These are phyloP conservation scores for Serendipita sp. DNA, from an alignment of 768 basidiomycete species.

Conservation along the genomic window DNA sequence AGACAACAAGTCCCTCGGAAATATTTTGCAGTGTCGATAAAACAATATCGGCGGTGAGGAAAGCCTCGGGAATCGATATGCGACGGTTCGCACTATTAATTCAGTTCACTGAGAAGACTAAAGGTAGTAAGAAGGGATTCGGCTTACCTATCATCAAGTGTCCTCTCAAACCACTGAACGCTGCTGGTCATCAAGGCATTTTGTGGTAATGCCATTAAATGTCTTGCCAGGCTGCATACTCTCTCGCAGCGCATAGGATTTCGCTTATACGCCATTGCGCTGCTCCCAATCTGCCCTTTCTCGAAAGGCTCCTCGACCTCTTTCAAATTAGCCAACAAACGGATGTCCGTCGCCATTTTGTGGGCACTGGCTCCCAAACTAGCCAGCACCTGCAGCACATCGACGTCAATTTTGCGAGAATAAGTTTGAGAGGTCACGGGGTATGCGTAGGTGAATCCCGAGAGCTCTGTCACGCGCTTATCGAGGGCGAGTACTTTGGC, in stretches of 20 bases:
- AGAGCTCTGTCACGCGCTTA: conserved; percentile 72
- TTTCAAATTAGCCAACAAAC: conserved; percentile 89
- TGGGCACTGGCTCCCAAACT: conserved; percentile 86
- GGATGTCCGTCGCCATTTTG: conserved; percentile 92
- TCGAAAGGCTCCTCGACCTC: conserved; percentile 99
- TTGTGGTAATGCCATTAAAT: conserved; percentile 90
- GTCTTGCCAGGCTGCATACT: conserved; percentile 88
- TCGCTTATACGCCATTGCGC: conserved; percentile 97
- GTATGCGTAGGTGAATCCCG: conserved; percentile 86
- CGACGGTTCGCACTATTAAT: conserved; percentile 74
- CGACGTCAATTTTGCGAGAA: conserved; percentile 91
- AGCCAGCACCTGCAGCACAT: conserved; percentile 79
- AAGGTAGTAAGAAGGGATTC: background rate
- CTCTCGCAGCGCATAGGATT: conserved; percentile 99
- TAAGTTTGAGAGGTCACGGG: conserved; percentile 98
- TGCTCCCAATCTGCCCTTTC: conserved; percentile 95
- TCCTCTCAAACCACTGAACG: conserved; percentile 98
- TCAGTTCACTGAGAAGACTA: background rate
- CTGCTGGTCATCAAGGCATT: conserved; percentile 89
- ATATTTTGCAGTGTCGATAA: conserved; percentile 92
- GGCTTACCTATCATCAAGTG: conserved; percentile 77
- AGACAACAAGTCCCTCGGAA: conserved; percentile 97
- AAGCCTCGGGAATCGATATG: conserved; percentile 91
- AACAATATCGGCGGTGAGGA: conserved; percentile 91
- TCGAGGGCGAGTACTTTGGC: conserved; percentile 88